A percentile compares a stretch with the other conserved stretches of the same genome.
These are phyloP conservation scores for Solanum pinnatisectum DNA, from an alignment of 257 asterid species.

Conservation along the genomic window DNA sequence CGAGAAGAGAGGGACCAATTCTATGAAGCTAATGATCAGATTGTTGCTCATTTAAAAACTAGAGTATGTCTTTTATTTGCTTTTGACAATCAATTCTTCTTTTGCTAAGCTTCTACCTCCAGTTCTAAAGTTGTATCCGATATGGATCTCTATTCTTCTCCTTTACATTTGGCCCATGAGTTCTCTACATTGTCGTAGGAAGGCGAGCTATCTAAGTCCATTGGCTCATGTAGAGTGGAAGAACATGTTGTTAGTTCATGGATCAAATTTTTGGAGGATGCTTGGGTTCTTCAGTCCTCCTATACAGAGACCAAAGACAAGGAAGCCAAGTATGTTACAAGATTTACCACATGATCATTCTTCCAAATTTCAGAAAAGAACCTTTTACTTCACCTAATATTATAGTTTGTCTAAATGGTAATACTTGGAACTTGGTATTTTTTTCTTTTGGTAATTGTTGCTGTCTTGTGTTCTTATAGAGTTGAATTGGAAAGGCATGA, in stretches of 20 bases:
- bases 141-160: neutral
- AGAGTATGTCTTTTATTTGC: slow-evolving; percentile 32
- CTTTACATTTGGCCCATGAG: neutral
- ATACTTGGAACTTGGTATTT: neutral
- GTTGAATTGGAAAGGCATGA: slow-evolving; percentile 87
- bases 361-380: neutral
- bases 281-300: slow-evolving; percentile 90
- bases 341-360: neutral
- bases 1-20: slow-evolving; percentile 94
- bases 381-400: neutral
- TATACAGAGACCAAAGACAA: slow-evolving; percentile 59
- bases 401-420: neutral
- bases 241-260: slow-evolving; percentile 63
- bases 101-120: slow-evolving; percentile 3
- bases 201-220: slow-evolving; percentile 61
- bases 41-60: slow-evolving; percentile 79
- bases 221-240: slow-evolving; percentile 68
- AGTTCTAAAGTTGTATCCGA: neutral
- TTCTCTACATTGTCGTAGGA: slow-evolving; percentile 37
- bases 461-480: slow-evolving; percentile 27
- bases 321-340: slow-evolving; percentile 46
- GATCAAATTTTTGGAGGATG: slow-evolving; percentile 86
- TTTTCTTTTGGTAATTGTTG: neutral
- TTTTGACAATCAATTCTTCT: neutral
- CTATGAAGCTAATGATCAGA: slow-evolving; percentile 93